Evolutionary conservation across 805 yeast genomes (phyloP).

Genomic region (Nakazawaea sp.): DNA sequence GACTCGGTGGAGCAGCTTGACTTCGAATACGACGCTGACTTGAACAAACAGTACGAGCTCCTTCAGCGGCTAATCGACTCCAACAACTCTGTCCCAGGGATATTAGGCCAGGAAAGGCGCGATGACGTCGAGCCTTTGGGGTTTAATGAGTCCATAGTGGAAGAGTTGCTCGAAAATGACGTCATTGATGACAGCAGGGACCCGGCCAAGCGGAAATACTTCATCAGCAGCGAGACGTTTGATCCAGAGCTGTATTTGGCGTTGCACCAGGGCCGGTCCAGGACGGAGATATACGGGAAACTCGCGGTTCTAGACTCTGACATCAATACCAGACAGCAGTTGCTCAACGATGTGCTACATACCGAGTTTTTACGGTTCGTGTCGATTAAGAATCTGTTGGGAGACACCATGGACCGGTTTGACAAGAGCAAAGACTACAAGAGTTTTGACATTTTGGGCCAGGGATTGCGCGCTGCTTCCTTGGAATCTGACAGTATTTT

Average conservation of each 20-base stretch:
- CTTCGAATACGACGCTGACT: constrained; percentile 10
- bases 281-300: constrained; percentile 40
- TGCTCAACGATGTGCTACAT: constrained; percentile 44
- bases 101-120: not conserved
- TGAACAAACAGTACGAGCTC: constrained; percentile 9
- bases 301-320: constrained; percentile 41
- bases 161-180: constrained; percentile 32
- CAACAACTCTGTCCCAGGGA: not conserved
- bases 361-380: constrained; percentile 60
- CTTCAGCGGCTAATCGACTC: constrained; percentile 10
- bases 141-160: constrained; percentile 36
- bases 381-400: constrained; percentile 55
- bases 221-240: constrained; percentile 52
- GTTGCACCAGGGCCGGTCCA: constrained; percentile 49
- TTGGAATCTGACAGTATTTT: constrained; percentile 40
- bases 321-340: constrained; percentile 41
- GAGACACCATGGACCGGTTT: constrained; percentile 51
- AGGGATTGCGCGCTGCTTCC: constrained; percentile 37
- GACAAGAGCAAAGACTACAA: constrained; percentile 17
- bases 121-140: constrained; percentile 46
- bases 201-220: constrained; percentile 29
- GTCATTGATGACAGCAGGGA: constrained; percentile 31
- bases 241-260: constrained; percentile 49
- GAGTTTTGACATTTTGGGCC: constrained; percentile 2
- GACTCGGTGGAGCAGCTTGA: constrained; percentile 8